Conservation (phyloP, 306 rosid species). For the Inga leiocalycina region DNA sequence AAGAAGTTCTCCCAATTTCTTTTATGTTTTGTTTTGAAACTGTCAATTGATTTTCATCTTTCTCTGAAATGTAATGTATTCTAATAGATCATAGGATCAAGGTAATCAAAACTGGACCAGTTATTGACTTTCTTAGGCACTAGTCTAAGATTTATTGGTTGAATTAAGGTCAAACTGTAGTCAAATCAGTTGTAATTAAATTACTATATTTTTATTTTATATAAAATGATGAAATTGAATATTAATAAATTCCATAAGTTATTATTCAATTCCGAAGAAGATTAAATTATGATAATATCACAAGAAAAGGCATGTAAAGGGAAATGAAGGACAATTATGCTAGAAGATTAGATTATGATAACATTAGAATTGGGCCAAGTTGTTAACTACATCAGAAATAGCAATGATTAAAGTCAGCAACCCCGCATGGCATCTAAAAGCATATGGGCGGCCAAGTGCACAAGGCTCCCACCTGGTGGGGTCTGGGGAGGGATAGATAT, state of each 20-base stretch:
- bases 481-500: no score
- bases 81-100: neutral
- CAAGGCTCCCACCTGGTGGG: no score
- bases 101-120: neutral
- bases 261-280: neutral
- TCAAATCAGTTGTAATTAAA: neutral
- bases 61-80: slow-evolving; percentile 6
- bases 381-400: neutral
- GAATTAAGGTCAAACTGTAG: neutral
- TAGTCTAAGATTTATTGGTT: neutral
- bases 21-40: slow-evolving; percentile 21
- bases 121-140: neutral
- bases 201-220: no score
- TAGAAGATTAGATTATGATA: neutral
- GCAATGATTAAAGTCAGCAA: neutral
- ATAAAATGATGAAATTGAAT: no score
- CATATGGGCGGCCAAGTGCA: neutral
- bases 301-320: neutral
- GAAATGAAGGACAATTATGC: neutral
- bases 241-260: neutral
- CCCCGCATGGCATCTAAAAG: neutral
- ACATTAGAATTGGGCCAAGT: neutral
- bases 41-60: slow-evolving; percentile 8
- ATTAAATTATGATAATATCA: neutral
- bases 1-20: slow-evolving; percentile 34